phyloP scores from a whole-genome alignment of 805 yeast genomes.

The Yarrowia sp. region DNA sequence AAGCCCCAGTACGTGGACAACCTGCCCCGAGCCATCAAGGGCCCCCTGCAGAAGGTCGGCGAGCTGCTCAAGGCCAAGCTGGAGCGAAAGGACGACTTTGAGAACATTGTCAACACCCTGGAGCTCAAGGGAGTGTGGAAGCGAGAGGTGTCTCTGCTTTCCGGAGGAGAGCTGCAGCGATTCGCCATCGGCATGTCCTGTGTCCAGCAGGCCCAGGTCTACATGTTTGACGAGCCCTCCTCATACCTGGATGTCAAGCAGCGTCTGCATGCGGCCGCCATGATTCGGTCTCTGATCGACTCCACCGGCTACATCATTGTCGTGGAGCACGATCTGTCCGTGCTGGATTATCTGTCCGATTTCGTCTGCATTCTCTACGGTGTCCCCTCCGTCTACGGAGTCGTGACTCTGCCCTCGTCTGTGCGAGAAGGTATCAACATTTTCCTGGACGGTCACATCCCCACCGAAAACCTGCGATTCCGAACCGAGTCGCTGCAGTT shows the following conservation, averaged over 20 bases:
- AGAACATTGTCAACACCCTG: constrained; percentile 68
- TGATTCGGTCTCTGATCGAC: constrained; percentile 82
- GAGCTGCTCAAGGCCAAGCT: constrained; percentile 77
- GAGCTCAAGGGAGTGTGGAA: constrained; percentile 78
- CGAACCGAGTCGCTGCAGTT: constrained; percentile 95
- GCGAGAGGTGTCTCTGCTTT: constrained; percentile 87
- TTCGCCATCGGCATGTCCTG: constrained; percentile 98
- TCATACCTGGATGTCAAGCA: constrained; percentile 98
- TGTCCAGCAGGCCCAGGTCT: constrained; percentile 92
- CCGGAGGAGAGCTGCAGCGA: constrained; percentile 99
- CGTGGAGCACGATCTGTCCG: constrained; percentile 99
- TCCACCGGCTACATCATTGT: constrained; percentile 85
- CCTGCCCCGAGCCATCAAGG: constrained; percentile 94
- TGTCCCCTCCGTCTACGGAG: constrained; percentile 98
- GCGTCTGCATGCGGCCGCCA: constrained; percentile 95
- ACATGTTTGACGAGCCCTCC: constrained; percentile 99
- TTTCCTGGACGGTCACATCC: constrained; percentile 97
- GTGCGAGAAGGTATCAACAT: constrained; percentile 99
- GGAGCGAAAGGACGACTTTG: constrained; percentile 70
- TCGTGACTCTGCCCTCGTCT: constrained; percentile 93
- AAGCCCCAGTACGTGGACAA: constrained; percentile 99
- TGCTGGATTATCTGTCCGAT: constrained; percentile 94
- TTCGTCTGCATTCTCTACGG: constrained; percentile 96
- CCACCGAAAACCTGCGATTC: constrained; percentile 95
- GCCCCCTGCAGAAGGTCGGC: constrained; percentile 83